Conservation (phyloP, 2,329 filamentous ascomycete genomes). For the Drechslerella stenobrocha region DNA sequence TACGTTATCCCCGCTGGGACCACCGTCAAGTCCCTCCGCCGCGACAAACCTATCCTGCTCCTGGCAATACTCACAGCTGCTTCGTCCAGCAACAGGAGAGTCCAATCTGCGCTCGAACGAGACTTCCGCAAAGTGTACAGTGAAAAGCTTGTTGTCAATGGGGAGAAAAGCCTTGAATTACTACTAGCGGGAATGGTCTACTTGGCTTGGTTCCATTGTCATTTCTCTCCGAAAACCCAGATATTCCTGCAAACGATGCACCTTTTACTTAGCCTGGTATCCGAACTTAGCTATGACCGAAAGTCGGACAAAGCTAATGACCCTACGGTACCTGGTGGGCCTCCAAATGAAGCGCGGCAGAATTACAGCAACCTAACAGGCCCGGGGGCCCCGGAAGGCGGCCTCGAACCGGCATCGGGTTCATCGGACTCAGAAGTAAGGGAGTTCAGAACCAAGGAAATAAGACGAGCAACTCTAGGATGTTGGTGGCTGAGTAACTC, state of each 20-base stretch:
- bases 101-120: slow-evolving; percentile 63
- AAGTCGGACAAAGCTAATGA: slow-evolving; percentile 32
- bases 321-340: not conserved
- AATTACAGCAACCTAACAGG: slow-evolving; percentile 9
- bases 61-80: slow-evolving; percentile 62
- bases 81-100: slow-evolving; percentile 60
- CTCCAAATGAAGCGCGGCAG: not conserved
- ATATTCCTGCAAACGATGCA: slow-evolving; percentile 55
- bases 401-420: slow-evolving; percentile 7
- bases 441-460: slow-evolving; percentile 50
- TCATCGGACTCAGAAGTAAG: slow-evolving; percentile 18
- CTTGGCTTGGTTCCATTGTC: slow-evolving; percentile 61
- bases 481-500: slow-evolving; percentile 52
- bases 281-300: slow-evolving; percentile 53
- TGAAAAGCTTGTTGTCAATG: slow-evolving; percentile 63
- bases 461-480: slow-evolving; percentile 51
- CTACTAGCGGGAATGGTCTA: slow-evolving; percentile 65
- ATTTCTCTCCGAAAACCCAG: slow-evolving; percentile 53
- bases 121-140: slow-evolving; percentile 64
- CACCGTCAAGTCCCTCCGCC: slow-evolving; percentile 58
- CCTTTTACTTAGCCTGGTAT: slow-evolving; percentile 54
- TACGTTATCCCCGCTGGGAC: slow-evolving; percentile 57
- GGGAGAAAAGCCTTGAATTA: slow-evolving; percentile 64
- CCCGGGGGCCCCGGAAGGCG: slow-evolving; percentile 17
- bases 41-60: slow-evolving; percentile 61